Percentiles rank a stretch among this genome's conserved stretches.
phyloP scores from a whole-genome alignment of 1,284 basidiomycete genomes.

The Entoloma clypeatum region DNA sequence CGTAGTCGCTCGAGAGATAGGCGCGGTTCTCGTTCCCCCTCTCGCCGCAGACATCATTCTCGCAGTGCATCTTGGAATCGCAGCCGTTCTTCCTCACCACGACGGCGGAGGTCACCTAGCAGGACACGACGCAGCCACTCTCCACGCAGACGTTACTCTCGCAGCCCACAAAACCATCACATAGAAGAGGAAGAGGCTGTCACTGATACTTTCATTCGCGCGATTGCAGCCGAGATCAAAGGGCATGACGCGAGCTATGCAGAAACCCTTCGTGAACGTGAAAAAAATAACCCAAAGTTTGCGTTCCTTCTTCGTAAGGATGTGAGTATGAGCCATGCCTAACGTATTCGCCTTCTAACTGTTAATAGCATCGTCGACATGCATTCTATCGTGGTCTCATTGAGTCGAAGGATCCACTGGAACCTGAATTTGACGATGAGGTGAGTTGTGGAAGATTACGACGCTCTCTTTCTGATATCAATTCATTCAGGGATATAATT shows the following conservation, averaged over 20 bases:
- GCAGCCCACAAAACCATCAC: conserved; percentile 31
- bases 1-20: conserved; percentile 43
- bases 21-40: conserved; percentile 49
- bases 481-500: conserved; percentile 74
- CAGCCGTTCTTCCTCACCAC: conserved; percentile 47
- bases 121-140: conserved; percentile 41
- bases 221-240: conserved; percentile 81
- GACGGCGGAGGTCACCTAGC: conserved; percentile 34
- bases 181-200: conserved; percentile 62
- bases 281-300: conserved; percentile 80
- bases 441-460: conserved; percentile 37
- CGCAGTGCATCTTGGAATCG: conserved; percentile 45
- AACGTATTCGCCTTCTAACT: background rate
- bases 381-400: conserved; percentile 78
- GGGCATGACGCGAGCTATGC: conserved; percentile 81
- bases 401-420: conserved; percentile 56
- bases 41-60: conserved; percentile 33
- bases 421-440: conserved; percentile 82
- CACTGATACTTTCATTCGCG: conserved; percentile 79
- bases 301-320: conserved; percentile 66
- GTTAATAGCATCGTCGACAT: conserved; percentile 68
- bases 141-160: conserved; percentile 35
- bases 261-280: conserved; percentile 68
- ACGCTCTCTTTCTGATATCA: conserved; percentile 6
- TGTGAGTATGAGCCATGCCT: conserved; percentile 23